Conservation (phyloP, 345 rosid genomes). For the Viola odorata region DNA sequence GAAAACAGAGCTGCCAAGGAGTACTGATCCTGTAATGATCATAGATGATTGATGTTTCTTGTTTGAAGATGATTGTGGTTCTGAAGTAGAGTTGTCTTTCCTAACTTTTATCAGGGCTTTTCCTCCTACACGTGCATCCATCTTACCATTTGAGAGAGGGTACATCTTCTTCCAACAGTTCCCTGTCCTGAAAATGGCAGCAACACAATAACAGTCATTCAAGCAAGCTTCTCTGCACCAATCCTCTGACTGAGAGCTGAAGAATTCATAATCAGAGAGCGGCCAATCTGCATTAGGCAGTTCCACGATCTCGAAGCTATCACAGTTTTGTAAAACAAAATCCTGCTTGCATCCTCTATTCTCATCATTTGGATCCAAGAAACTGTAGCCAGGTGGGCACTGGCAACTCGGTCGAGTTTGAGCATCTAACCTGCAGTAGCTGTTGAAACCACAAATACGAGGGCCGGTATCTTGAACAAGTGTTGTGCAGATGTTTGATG, state of each 20-base stretch:
- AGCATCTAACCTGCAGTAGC: slow-evolving; percentile 32
- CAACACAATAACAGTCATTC: slow-evolving; percentile 52
- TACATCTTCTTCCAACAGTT: slow-evolving; percentile 46
- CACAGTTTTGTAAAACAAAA: slow-evolving; percentile 35
- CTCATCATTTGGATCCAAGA: slow-evolving; percentile 27
- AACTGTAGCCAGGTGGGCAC: slow-evolving; percentile 41
- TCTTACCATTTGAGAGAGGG: slow-evolving; percentile 39
- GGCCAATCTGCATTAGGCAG: slow-evolving; percentile 36
- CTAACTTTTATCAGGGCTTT: slow-evolving; percentile 37
- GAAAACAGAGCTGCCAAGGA: slow-evolving; percentile 16
- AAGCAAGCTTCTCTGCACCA: slow-evolving; percentile 42
- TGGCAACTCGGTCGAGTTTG: slow-evolving; percentile 38
- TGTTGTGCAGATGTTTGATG: slow-evolving; percentile 35
- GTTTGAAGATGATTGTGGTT: neutral
- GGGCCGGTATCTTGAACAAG: slow-evolving; percentile 16
- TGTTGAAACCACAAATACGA: slow-evolving; percentile 59
- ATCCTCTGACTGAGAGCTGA: slow-evolving; percentile 17
- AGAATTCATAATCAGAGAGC: slow-evolving; percentile 26
- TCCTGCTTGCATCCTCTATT: slow-evolving; percentile 37
- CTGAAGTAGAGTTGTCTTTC: slow-evolving; percentile 12
- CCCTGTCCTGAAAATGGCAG: slow-evolving; percentile 23
- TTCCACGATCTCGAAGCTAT: slow-evolving; percentile 15
- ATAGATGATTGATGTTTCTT: slow-evolving; percentile 3
- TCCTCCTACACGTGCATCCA: slow-evolving; percentile 5
- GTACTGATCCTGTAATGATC: slow-evolving; percentile 11